Evolutionary conservation across 352 stramenopile genomes (phyloP).

Genomic region (Phytophthora pluvialis): DNA sequence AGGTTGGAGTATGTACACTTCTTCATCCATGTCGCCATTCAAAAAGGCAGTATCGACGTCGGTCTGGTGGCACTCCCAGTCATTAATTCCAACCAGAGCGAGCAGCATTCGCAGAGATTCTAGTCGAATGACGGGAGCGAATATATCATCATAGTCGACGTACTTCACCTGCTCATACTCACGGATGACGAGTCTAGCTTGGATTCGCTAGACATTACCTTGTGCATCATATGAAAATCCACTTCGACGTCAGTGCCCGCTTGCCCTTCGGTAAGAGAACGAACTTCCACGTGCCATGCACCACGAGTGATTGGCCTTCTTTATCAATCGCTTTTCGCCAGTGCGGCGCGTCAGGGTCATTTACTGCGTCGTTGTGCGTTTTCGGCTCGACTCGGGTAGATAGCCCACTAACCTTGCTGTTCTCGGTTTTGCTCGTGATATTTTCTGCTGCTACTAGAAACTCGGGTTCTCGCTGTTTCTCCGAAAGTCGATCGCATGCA

Average conservation of each 20-base stretch:
- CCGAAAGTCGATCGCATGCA: not conserved
- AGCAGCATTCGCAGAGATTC: slow-evolving; percentile 23
- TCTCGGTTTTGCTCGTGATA: slow-evolving; percentile 5
- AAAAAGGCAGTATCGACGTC: slow-evolving; percentile 23
- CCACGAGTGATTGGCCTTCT: slow-evolving; percentile 13
- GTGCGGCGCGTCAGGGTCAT: not conserved
- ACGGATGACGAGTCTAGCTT: too few species aligned
- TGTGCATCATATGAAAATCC: slow-evolving; percentile 22
- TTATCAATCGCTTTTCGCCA: slow-evolving; percentile 21
- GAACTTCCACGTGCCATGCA: slow-evolving; percentile 12
- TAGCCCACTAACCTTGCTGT: not conserved
- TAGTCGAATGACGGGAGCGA: slow-evolving; percentile 15
- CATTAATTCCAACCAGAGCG: slow-evolving; percentile 1
- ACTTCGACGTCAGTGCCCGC: slow-evolving; percentile 16
- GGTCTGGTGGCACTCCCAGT: slow-evolving; percentile 27
- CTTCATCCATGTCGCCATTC: slow-evolving; percentile 20
- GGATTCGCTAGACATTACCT: not conserved
- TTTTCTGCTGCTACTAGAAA: slow-evolving; percentile 20
- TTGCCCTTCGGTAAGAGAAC: slow-evolving; percentile 10
- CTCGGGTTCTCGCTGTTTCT: slow-evolving; percentile 2
- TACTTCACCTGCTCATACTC: too few species aligned
- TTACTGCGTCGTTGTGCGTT: slow-evolving; percentile 3
- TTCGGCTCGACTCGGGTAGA: slow-evolving; percentile 6
- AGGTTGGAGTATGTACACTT: slow-evolving; percentile 21
- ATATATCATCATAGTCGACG: slow-evolving; percentile 20